Evolutionary conservation across 768 basidiomycete species (phyloP), one percentile per base, ranked within the genome.

Genomic region (Pleurotus salmoneostramineus): DNA sequence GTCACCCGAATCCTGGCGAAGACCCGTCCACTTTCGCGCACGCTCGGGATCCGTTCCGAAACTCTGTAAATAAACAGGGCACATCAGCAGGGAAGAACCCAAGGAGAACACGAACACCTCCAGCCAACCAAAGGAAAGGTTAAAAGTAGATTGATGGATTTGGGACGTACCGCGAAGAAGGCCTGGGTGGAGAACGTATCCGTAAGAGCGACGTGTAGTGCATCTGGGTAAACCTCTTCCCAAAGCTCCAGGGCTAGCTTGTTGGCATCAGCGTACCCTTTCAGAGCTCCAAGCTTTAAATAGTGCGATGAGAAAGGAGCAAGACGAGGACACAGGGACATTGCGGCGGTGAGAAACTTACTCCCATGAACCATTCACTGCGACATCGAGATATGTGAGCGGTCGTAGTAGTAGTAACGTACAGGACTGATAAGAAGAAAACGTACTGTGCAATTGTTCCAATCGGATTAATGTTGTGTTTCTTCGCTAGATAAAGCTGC

Each of bases 281-380:
- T 81, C 62, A 93, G 63, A 1, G 96, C 94, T 4, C 87, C 94
- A 48, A 95, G 78, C 91, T 93, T 63, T 42, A n/a, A 40, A 35
- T 57, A 37, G 43, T 35, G 21, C 48, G 46, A 15, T 11, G 44
- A 60, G 51, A 59, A 44, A 17, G 27, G 6, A 27, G 42, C 55
- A 47, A 21, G 37, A 17, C 60, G n/a, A 32, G 21, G 44, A 17
- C 32, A 33, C 34, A 27, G 42, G 35, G 49, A 31, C 45, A 51
- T 37, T 35, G 21, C 14, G 59, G 50, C 44, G 11, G 56, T 17
- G 50, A 52, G 44, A 40, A 33, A 66, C 81, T 71, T 72, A 89
- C 91, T 56, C 85, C 92, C 92, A 94, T 94, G 66, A 89, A 91
- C 92, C 92, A 94, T 73, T 94, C 92, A 67, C 91, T 90, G n/a